Evolutionary conservation across 345 rosid species (phyloP), one percentile per base, ranked within the genome.

Genomic region (Erodium maritimum): DNA sequence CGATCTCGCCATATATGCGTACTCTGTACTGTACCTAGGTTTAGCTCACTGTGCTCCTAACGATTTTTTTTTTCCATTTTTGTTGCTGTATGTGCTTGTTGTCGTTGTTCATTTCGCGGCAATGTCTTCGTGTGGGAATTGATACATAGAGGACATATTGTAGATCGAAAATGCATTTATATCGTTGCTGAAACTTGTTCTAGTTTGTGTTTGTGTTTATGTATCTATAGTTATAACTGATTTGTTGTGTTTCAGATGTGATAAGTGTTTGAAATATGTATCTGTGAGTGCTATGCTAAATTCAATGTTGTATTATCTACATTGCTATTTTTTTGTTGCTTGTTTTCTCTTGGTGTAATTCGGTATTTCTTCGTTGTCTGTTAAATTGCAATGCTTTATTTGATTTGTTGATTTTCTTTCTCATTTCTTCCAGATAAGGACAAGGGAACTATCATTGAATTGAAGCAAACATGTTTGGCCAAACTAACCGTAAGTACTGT

Each of bases 401-500:
- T n/a, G n/a, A n/a, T n/a, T 61, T 54, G 3, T 19, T 9, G 7
- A 23, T 63, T 2, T 54, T 8, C 9, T 23, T 33, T 59, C 0
- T 65, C 23, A 52, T n/a, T 58, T 23, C 52, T 69, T 55, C 21
- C 58, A 60, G 66, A 61, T 67, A 55, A 46, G 55, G 67, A 65
- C 52, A 55, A 58, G 57, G 58, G 54, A 16, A 22, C 57, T 55
- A 12, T 29, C 25, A 70, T 42, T 50, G 37, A 54, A n/a, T n/a
- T 42, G 56, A 22, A 63, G 65, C 51, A n/a, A 79, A 56, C 64
- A 84, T 88, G 95, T 85, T 81, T 25, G 84, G 75, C 19, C 65
- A 82, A 19, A 69, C 80, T 17, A 79, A 60, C 54, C 73, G 91
- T 85, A 71, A 77, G 95, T 71, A 17, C 5, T 59, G 22, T 22